These are phyloP conservation scores for Zymoseptoria tritici DNA, from an alignment of 2,329 filamentous ascomycete species.

Conservation along the genomic window DNA sequence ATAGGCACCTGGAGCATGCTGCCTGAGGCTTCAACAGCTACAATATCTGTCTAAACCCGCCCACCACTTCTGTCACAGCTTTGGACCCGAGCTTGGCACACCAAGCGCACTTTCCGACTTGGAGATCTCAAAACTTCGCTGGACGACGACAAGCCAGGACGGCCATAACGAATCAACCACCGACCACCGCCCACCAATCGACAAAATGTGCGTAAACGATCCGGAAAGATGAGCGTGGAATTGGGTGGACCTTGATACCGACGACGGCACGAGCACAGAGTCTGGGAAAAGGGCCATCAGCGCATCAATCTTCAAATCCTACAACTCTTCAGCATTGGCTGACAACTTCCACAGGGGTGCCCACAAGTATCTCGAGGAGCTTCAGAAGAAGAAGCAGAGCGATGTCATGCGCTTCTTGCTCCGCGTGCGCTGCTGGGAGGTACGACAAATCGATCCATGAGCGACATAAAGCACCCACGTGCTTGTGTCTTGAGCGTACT, in stretches of 20 bases:
- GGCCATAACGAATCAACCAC: neutral
- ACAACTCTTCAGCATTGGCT: neutral
- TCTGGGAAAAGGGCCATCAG: conserved; percentile 12
- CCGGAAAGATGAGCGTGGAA: conserved; percentile 2
- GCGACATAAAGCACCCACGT: conserved; percentile 26
- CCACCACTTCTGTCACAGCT: neutral
- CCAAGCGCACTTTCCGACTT: neutral
- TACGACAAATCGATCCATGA: conserved; percentile 40
- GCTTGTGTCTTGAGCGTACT: conserved; percentile 58
- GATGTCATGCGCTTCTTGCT: conserved; percentile 99
- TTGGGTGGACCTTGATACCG: conserved; percentile 1
- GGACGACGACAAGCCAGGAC: neutral
- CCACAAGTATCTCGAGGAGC: conserved; percentile 99
- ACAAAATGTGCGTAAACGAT: conserved; percentile 1
- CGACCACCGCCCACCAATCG: conserved; percentile 5
- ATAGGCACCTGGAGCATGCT: too few species aligned
- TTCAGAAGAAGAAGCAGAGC: conserved; percentile 99
- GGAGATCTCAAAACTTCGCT: neutral
- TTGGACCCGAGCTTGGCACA: neutral
- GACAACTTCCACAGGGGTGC: conserved; percentile 62
- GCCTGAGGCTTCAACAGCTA: neutral
- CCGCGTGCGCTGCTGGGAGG: conserved; percentile 99
- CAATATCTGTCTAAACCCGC: neutral
- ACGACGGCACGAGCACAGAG: conserved; percentile 3
- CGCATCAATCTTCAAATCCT: neutral